phyloP scores from a whole-genome alignment of 257 asterid species.

The Datura wrightii region DNA sequence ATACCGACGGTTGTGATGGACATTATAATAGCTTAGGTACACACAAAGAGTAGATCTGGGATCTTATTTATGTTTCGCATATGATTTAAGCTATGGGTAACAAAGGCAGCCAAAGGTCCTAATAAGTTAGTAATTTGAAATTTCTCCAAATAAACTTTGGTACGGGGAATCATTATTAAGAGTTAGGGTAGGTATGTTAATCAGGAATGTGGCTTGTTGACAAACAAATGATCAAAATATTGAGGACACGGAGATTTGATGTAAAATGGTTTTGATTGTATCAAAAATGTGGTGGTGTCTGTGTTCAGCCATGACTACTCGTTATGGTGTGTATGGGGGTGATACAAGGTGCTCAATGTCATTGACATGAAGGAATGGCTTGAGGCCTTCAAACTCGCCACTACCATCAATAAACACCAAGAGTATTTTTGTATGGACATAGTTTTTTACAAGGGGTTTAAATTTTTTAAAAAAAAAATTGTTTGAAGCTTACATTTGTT shows the following conservation, averaged over 20 bases:
- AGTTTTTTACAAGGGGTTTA: not conserved
- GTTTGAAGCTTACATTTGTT: not conserved
- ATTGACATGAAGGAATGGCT: not conserved
- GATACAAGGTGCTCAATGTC: not conserved
- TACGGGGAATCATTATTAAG: not conserved
- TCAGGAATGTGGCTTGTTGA: not conserved
- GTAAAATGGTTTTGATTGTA: not conserved
- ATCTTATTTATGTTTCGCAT: not conserved
- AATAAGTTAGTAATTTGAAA: not conserved
- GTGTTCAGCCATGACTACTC: not conserved
- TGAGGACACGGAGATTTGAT: not conserved
- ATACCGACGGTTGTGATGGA: not conserved
- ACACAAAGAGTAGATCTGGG: not conserved
- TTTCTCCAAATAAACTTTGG: not conserved
- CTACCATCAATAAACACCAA: not conserved
- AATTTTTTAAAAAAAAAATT: not conserved
- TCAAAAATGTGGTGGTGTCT: not conserved
- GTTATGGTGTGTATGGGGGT: not conserved
- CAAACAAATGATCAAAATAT: not conserved
- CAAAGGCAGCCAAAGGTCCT: not conserved
- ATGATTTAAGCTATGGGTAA: slow-evolving; percentile 5
- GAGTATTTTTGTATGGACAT: not conserved
- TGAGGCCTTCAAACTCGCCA: not conserved
- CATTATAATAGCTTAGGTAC: not conserved
- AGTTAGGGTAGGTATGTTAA: not conserved